phyloP scores from a whole-genome alignment of 805 yeast species.

The Kodamaea leandrae region DNA sequence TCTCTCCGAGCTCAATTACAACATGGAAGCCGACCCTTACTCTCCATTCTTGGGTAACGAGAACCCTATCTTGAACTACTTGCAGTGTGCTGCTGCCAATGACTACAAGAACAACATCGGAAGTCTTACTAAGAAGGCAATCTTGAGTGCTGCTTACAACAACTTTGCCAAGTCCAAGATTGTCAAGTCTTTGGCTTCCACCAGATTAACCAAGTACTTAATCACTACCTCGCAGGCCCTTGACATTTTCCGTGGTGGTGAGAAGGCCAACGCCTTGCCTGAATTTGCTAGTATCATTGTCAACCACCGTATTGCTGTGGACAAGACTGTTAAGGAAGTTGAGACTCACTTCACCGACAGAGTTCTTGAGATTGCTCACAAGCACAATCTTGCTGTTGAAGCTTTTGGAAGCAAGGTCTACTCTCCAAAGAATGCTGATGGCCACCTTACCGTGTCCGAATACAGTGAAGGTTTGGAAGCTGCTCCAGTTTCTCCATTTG shows the following conservation, averaged over 20 bases:
- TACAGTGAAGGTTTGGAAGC: constrained; percentile 31
- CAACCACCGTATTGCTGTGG: constrained; percentile 38
- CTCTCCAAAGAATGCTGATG: constrained; percentile 13
- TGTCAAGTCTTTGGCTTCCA: constrained; percentile 17
- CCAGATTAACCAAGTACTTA: constrained; percentile 25
- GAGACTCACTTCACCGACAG: constrained; percentile 19
- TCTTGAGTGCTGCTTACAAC: constrained; percentile 37
- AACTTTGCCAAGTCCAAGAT: constrained; percentile 31
- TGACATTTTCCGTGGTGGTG: constrained; percentile 37
- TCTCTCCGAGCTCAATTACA: constrained; percentile 53
- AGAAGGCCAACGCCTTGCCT: constrained; percentile 41
- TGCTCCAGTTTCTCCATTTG: constrained; percentile 45
- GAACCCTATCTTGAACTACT: constrained; percentile 58
- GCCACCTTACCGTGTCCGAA: constrained; percentile 18
- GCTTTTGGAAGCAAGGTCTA: constrained; percentile 20
- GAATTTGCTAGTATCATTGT: constrained; percentile 28
- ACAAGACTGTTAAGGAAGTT: constrained; percentile 21
- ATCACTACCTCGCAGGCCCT: constrained; percentile 34
- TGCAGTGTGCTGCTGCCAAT: constrained; percentile 65
- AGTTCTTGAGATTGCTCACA: constrained; percentile 27
- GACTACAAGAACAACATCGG: constrained; percentile 24
- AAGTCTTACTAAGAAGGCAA: constrained; percentile 23
- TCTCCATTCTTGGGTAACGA: constrained; percentile 42
- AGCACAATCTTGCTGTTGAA: constrained; percentile 24
- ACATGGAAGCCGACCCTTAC: constrained; percentile 58